phyloP scores from a whole-genome alignment of 257 asterid species.

The Solanum pinnatisectum region DNA sequence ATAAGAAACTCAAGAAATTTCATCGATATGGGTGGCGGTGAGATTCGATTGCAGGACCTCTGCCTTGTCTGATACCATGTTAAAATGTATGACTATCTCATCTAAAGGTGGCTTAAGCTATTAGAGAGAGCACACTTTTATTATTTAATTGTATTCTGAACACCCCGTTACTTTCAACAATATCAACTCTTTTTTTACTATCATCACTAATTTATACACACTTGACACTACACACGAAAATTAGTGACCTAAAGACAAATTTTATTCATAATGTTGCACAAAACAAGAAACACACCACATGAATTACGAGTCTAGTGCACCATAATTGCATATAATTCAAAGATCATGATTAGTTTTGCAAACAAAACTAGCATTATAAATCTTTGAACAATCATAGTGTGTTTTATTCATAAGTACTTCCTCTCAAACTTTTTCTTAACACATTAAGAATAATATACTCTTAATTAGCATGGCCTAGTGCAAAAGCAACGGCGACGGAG shows the following conservation, averaged over 20 bases:
- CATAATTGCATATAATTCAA: not conserved
- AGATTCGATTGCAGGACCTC: too few species aligned
- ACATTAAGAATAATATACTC: not conserved
- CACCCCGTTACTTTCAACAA: too few species aligned
- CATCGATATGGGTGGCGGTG: too few species aligned
- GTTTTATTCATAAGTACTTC: not conserved
- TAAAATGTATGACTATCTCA: too few species aligned
- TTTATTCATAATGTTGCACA: not conserved
- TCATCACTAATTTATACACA: not conserved
- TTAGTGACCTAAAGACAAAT: not conserved
- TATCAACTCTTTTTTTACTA: too few species aligned
- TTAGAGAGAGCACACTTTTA: too few species aligned
- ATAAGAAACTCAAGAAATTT: too few species aligned
- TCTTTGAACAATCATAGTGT: not conserved
- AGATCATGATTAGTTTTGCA: not conserved
- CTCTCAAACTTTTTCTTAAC: not conserved
- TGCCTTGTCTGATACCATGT: too few species aligned
- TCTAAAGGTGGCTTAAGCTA: too few species aligned
- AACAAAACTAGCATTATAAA: not conserved
- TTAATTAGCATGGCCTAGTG: conserved; percentile 21
- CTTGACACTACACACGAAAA: not conserved
- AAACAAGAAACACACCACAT: not conserved
- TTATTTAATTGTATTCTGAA: too few species aligned
- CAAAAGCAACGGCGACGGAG: conserved; percentile 51
- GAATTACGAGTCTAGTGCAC: not conserved